Percentiles rank a stretch among this genome's conserved stretches.
Evolutionary conservation across 495 filamentous ascomycete genomes (phyloP).

Genomic region (Talaromyces ruber): DNA sequence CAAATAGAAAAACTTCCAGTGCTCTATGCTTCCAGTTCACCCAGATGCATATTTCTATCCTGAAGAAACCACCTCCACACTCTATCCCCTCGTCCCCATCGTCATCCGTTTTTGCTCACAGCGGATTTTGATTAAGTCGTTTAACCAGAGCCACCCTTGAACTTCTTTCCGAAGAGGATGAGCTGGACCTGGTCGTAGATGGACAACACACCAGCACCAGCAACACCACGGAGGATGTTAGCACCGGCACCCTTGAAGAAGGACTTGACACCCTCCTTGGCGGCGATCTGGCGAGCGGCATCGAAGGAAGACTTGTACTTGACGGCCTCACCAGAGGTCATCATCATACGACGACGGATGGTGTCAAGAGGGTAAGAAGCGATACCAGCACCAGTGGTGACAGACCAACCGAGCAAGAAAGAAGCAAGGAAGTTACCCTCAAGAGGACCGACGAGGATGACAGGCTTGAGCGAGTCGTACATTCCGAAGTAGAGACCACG

Average conservation of each 20-base stretch:
- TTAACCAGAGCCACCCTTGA: conserved; percentile 84
- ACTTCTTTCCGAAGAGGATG: conserved; percentile 98
- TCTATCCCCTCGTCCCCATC: conserved; percentile 6
- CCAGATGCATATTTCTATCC: conserved; percentile 40
- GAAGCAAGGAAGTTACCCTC: conserved; percentile 98
- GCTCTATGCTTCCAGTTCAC: conserved; percentile 39
- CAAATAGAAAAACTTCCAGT: conserved; percentile 34
- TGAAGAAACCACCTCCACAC: conserved; percentile 18
- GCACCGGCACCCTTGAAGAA: conserved; percentile 99
- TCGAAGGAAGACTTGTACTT: conserved; percentile 96
- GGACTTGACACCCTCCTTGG: conserved; percentile 91
- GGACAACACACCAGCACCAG: conserved; percentile 99
- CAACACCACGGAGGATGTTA: conserved; percentile 99
- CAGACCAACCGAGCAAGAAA: conserved; percentile 96
- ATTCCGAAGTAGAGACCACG: conserved; percentile 99
- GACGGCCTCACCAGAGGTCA: conserved; percentile 93
- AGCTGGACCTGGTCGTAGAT: conserved; percentile 99
- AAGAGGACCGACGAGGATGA: conserved; percentile 84
- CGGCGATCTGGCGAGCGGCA: conserved; percentile 90
- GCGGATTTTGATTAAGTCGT: conserved; percentile 13
- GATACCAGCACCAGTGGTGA: conserved; percentile 99
- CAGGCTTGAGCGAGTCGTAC: conserved; percentile 99
- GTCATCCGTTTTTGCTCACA: neutral
- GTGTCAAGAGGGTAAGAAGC: conserved; percentile 99
- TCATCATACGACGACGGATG: conserved; percentile 99